Percentiles rank a stretch among this genome's conserved stretches.
phyloP scores from a whole-genome alignment of 495 filamentous ascomycete genomes.

The Talaromyces nanjingensis region DNA sequence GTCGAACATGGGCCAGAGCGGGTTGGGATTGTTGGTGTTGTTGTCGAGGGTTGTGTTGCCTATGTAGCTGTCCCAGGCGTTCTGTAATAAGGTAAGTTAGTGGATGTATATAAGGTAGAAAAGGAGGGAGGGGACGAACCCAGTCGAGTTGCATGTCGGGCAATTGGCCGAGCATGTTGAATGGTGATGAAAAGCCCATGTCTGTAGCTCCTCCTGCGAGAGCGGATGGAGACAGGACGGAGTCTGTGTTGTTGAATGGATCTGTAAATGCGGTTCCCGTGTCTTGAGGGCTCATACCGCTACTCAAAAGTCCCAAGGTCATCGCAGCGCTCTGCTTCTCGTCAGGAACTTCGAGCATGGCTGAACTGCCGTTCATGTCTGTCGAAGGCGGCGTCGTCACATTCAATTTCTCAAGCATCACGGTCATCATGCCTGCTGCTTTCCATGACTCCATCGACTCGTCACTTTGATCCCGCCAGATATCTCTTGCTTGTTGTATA shows the following conservation, averaged over 20 bases:
- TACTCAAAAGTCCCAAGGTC: slow-evolving; percentile 72
- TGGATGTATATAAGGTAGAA: not conserved
- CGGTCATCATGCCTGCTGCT: slow-evolving; percentile 63
- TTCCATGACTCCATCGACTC: slow-evolving; percentile 86
- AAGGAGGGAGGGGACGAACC: slow-evolving; percentile 42
- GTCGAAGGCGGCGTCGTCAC: slow-evolving; percentile 21
- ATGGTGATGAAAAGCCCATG: slow-evolving; percentile 40
- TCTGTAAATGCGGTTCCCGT: slow-evolving; percentile 28
- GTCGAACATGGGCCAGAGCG: slow-evolving; percentile 42
- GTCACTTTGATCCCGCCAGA: slow-evolving; percentile 71
- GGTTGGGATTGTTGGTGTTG: slow-evolving; percentile 23
- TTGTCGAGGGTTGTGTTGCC: slow-evolving; percentile 42
- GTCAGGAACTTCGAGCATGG: slow-evolving; percentile 28
- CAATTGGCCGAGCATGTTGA: slow-evolving; percentile 49
- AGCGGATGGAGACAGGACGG: slow-evolving; percentile 24
- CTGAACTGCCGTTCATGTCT: slow-evolving; percentile 18
- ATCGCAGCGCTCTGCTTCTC: slow-evolving; percentile 64
- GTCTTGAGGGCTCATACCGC: slow-evolving; percentile 59
- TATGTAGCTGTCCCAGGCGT: slow-evolving; percentile 51
- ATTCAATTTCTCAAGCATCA: slow-evolving; percentile 73
- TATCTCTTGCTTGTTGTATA: slow-evolving; percentile 62
- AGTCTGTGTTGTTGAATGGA: slow-evolving; percentile 26
- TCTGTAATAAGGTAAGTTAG: slow-evolving; percentile 26
- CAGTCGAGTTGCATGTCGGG: slow-evolving; percentile 71
- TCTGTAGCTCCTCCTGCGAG: slow-evolving; percentile 29